phyloP scores from a whole-genome alignment of 78 protist species.

The slime mould (Dictyostelium discoideum) region dicty_2.7 NC_007089.4:1374001-1374500 shows the following conservation, averaged over 20 bases:
- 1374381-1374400: slow-evolving; percentile 80
- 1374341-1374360: slow-evolving; percentile 77
- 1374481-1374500: not conserved
- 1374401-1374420: not conserved
- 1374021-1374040: slow-evolving; percentile 93
- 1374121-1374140: slow-evolving; percentile 97
- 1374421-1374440: not conserved
- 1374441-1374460: not conserved
- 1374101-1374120: slow-evolving; percentile 98
- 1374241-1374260: slow-evolving; percentile 99
- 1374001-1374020: slow-evolving; percentile 95
- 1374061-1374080: slow-evolving; percentile 97
- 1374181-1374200: not conserved
- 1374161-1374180: too few species aligned
- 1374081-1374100: slow-evolving; percentile 95
- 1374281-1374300: slow-evolving; percentile 90
- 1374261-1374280: slow-evolving; percentile 97
- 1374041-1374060: slow-evolving; percentile 97
- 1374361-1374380: slow-evolving; percentile 80
- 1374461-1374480: not conserved
- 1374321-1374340: slow-evolving; percentile 83
- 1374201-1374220: not conserved
- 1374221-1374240: slow-evolving; percentile 59
- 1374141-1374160: slow-evolving; percentile 94
- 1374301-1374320: slow-evolving; percentile 89